Evolutionary conservation across 495 filamentous ascomycete genomes (phyloP).

Genomic region (Daldinia concentrica): DNA sequence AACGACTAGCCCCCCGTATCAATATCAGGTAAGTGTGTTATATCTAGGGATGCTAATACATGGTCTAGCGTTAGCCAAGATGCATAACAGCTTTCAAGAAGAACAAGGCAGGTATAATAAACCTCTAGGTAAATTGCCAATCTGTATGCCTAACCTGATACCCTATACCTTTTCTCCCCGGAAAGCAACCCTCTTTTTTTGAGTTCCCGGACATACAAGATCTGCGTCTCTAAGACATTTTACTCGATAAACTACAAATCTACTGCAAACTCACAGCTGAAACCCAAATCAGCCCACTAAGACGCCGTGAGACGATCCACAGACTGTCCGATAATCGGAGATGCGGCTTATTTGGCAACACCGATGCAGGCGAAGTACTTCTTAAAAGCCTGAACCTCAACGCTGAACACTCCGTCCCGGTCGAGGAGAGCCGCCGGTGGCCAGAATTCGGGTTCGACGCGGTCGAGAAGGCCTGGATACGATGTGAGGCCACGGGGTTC

Average conservation of each 20-base stretch:
- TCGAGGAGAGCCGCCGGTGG: conserved; percentile 45
- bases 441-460: conserved; percentile 51
- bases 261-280: not conserved
- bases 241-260: not conserved
- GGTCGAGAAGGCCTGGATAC: conserved; percentile 44
- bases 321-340: not conserved
- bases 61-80: not conserved
- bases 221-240: not conserved
- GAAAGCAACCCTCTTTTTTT: not conserved
- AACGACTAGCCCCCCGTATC: not conserved
- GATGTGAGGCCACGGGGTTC: conserved; percentile 46
- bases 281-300: not conserved
- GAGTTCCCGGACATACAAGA: not conserved
- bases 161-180: not conserved
- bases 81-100: not conserved
- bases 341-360: conserved; percentile 42
- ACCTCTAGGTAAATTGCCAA: not conserved
- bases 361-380: conserved; percentile 51
- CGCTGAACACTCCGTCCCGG: conserved; percentile 44
- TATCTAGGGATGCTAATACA: not conserved
- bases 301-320: not conserved
- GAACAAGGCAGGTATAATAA: not conserved
- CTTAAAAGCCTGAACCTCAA: conserved; percentile 48
- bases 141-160: not conserved
- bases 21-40: not conserved